Evolutionary conservation across 148 eudicot genomes (phyloP).

Genomic region (Pouteria glomerata): DNA sequence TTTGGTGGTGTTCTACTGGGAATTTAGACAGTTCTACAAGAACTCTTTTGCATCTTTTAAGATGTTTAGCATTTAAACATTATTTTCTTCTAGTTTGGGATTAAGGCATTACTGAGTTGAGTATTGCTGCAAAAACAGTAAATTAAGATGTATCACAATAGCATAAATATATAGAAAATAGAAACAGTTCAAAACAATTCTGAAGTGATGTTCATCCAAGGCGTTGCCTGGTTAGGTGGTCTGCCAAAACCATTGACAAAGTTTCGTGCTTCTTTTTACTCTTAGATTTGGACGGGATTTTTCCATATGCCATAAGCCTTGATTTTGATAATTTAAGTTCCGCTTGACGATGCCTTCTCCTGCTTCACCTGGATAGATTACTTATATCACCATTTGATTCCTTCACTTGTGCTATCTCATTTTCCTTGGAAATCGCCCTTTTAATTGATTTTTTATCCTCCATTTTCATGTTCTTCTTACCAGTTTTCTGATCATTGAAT

Average conservation of each 20-base stretch:
- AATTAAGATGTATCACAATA: no score
- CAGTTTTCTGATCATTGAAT: slow-evolving; percentile 14
- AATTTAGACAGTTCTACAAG: no score
- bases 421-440: slow-evolving; percentile 6
- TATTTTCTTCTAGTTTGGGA: no score
- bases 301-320: slow-evolving; percentile 61
- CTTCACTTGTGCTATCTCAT: slow-evolving; percentile 17
- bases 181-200: no score
- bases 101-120: no score
- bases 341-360: slow-evolving; percentile 46
- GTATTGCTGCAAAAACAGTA: no score
- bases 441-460: slow-evolving; percentile 10
- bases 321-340: slow-evolving; percentile 33
- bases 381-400: slow-evolving; percentile 29
- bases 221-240: not conserved
- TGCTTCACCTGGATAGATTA: slow-evolving; percentile 38
- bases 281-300: slow-evolving; percentile 45
- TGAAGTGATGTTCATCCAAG: no score
- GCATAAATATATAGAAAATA: no score
- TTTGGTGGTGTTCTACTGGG: no score
- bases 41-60: no score
- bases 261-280: slow-evolving; percentile 39
- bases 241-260: not conserved
- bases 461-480: slow-evolving; percentile 10
- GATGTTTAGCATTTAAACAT: no score